phyloP scores from a whole-genome alignment of 2,329 filamentous ascomycete species.

The Fusarium illudens region DNA sequence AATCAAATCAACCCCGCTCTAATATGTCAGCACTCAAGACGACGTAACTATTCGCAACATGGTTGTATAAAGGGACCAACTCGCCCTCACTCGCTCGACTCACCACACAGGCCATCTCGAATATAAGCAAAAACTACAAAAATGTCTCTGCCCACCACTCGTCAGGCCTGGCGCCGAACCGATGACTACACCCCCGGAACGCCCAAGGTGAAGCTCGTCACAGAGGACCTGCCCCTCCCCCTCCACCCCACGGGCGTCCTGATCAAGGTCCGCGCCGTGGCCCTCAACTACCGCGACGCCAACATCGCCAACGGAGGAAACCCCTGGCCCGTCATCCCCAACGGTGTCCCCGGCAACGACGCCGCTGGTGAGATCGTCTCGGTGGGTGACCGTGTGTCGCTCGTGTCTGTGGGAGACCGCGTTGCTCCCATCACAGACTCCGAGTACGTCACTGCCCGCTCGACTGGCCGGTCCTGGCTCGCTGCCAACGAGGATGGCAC shows the following conservation, averaged over 20 bases:
- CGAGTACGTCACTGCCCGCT: conserved; percentile 50
- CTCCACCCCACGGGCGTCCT: conserved; percentile 44
- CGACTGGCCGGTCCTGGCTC: conserved; percentile 51
- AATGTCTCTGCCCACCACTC: conserved; percentile 23
- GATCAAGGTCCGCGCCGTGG: conserved; percentile 45
- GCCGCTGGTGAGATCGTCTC: conserved; percentile 52
- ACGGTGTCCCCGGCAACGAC: conserved; percentile 49
- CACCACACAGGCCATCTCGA: background rate
- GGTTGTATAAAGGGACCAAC: background rate
- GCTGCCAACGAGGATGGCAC: conserved; percentile 55
- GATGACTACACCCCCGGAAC: conserved; percentile 43
- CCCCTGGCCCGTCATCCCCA: conserved; percentile 51
- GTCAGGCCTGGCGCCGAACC: conserved; percentile 41
- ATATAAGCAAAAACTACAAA: background rate
- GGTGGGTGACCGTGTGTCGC: conserved; percentile 47
- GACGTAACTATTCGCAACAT: conserved; percentile 1
- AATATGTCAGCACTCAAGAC: background rate
- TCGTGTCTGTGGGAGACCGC: conserved; percentile 47
- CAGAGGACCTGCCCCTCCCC: conserved; percentile 44
- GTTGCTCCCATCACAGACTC: conserved; percentile 52
- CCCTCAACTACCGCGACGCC: conserved; percentile 48
- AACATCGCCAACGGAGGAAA: conserved; percentile 52
- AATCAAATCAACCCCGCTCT: background rate
- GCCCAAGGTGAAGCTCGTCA: conserved; percentile 47
- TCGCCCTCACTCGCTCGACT: background rate